phyloP scores from a whole-genome alignment of 306 rosid genomes.

The Alnus rubra region DNA sequence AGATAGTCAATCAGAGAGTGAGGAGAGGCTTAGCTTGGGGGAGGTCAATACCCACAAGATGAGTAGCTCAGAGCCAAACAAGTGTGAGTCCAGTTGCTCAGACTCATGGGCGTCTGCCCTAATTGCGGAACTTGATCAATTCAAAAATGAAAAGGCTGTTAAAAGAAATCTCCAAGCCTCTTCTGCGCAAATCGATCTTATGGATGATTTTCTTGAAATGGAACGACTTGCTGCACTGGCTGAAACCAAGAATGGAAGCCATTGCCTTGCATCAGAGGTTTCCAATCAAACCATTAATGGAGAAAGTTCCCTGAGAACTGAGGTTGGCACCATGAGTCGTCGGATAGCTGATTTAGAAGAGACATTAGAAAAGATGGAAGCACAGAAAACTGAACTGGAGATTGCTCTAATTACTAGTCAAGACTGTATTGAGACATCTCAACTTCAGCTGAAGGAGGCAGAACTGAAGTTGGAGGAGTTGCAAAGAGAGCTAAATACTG shows the following conservation, averaged over 20 bases:
- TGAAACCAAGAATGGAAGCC: constrained; percentile 41
- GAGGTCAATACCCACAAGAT: constrained; percentile 51
- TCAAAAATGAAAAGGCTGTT: constrained; percentile 63
- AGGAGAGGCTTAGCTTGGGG: constrained; percentile 48
- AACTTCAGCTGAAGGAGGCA: constrained; percentile 56
- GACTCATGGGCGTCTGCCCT: constrained; percentile 80
- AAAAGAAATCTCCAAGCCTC: constrained; percentile 44
- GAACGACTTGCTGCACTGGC: constrained; percentile 79
- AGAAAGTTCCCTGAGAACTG: constrained; percentile 51
- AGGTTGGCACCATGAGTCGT: constrained; percentile 64
- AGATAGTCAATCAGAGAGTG: constrained; percentile 75
- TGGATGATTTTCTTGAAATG: constrained; percentile 99
- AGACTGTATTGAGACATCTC: constrained; percentile 54
- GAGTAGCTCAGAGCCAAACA: constrained; percentile 51
- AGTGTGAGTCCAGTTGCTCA: constrained; percentile 57
- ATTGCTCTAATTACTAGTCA: constrained; percentile 51
- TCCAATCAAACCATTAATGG: constrained; percentile 25
- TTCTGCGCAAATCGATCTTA: constrained; percentile 66
- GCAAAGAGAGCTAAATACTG: constrained; percentile 44
- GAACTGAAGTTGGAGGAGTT: constrained; percentile 10
- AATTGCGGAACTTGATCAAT: constrained; percentile 78
- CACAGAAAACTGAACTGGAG: constrained; percentile 64
- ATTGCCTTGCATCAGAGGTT: constrained; percentile 42
- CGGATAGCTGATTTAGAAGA: constrained; percentile 54
- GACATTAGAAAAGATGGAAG: constrained; percentile 56